phyloP scores from a whole-genome alignment of 1,284 basidiomycete genomes.

The Cutaneotrichosporon cyanovorans region DNA sequence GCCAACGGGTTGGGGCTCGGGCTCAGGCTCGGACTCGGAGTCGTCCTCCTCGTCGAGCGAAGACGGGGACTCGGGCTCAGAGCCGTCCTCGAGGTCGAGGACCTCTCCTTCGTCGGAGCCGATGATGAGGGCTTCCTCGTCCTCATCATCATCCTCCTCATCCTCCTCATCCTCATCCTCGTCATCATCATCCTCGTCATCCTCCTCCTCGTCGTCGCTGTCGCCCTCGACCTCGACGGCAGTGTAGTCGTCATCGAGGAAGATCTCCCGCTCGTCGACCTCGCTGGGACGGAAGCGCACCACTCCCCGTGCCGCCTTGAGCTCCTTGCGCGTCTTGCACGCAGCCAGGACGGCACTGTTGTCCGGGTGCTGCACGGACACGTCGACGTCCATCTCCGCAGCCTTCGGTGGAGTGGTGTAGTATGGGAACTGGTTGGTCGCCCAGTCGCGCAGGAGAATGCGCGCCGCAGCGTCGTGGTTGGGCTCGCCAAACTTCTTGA shows the following conservation, averaged over 20 bases:
- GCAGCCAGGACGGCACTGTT: conserved; percentile 49
- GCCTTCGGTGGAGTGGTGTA: conserved; percentile 59
- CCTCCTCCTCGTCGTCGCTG: conserved; percentile 41
- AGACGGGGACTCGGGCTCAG: conserved; percentile 35
- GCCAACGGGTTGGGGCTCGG: conserved; percentile 17
- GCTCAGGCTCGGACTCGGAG: conserved; percentile 27
- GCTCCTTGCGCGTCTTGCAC: conserved; percentile 58
- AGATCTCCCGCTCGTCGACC: conserved; percentile 53
- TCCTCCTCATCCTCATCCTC: conserved; percentile 28
- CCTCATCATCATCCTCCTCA: conserved; percentile 26
- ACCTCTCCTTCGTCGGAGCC: conserved; percentile 39
- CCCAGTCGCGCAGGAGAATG: conserved; percentile 84
- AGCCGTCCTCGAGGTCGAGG: conserved; percentile 38
- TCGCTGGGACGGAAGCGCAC: conserved; percentile 54
- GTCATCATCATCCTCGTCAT: conserved; percentile 33
- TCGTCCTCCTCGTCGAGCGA: conserved; percentile 33
- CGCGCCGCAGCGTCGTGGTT: conserved; percentile 76
- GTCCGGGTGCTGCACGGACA: conserved; percentile 31
- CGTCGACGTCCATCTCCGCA: conserved; percentile 11
- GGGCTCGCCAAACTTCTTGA: conserved; percentile 71
- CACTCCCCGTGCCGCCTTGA: conserved; percentile 49
- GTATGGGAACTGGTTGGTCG: conserved; percentile 66
- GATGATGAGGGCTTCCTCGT: conserved; percentile 27
- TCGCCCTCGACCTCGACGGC: conserved; percentile 31
- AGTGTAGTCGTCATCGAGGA: conserved; percentile 55